These are phyloP conservation scores for Pseudogymnoascus sp. DNA, from an alignment of 2,329 filamentous ascomycete species.

Conservation along the genomic window DNA sequence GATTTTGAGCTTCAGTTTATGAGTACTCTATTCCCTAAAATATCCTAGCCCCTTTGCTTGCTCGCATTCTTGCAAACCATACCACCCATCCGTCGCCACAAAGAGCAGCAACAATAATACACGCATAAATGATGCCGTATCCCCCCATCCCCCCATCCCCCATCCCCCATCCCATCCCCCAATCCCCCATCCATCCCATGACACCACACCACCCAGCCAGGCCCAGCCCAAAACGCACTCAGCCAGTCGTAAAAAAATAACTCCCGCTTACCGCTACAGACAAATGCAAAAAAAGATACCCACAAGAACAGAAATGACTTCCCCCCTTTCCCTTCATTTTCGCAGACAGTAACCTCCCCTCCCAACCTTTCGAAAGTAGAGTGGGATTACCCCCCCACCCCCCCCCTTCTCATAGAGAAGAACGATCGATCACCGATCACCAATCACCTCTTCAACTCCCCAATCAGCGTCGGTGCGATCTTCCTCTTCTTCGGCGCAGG, in stretches of 20 bases:
- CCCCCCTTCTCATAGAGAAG: background rate
- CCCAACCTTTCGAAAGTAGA: background rate
- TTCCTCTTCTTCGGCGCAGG: conserved; percentile 50
- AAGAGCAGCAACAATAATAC: background rate
- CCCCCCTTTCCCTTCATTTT: background rate
- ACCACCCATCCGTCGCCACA: background rate
- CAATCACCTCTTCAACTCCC: background rate
- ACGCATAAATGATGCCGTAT: background rate
- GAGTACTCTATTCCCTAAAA: background rate
- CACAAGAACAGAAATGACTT: background rate
- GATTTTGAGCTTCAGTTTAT: background rate
- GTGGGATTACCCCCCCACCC: too few species aligned
- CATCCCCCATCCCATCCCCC: background rate
- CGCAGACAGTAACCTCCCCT: background rate
- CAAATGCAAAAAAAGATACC: background rate
- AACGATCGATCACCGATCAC: background rate
- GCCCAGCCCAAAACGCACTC: background rate
- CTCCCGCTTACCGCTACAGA: background rate
- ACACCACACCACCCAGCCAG: background rate
- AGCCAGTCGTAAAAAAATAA: background rate
- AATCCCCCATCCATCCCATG: background rate
- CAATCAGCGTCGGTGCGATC: conserved; percentile 58
- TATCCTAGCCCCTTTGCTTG: background rate
- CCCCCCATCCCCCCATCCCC: background rate
- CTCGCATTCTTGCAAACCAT: background rate